These are phyloP conservation scores for Vaccinium macrocarpon DNA, from an alignment of 148 eudicot species.

Conservation along the genomic window DNA sequence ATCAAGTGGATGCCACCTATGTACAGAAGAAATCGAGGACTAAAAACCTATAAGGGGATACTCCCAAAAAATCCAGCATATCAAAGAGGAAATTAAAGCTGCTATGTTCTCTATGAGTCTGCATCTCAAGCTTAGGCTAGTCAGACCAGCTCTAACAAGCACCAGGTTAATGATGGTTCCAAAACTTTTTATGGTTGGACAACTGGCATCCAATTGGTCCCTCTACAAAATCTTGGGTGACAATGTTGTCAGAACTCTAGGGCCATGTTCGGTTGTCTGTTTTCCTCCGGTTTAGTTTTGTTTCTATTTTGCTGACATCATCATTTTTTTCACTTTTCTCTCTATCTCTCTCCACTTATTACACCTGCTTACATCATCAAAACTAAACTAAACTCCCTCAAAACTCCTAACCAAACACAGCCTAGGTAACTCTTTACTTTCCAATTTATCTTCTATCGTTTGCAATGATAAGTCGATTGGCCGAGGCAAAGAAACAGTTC, in stretches of 20 bases:
- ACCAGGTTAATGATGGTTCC: background rate
- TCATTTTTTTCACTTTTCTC: too few relatives aligned
- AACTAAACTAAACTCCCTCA: too few relatives aligned
- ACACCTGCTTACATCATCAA: too few relatives aligned
- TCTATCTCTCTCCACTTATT: too few relatives aligned
- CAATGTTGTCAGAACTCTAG: background rate
- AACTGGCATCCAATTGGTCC: background rate
- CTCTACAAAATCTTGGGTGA: background rate
- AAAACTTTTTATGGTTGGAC: background rate
- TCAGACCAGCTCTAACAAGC: background rate
- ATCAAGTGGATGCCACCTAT: too few relatives aligned
- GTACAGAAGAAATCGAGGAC: too few relatives aligned
- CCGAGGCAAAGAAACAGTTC: background rate
- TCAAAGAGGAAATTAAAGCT: background rate
- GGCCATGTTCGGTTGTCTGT: too few relatives aligned
- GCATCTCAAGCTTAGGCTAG: background rate
- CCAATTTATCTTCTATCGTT: background rate
- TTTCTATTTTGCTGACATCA: too few relatives aligned
- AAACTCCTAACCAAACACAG: too few relatives aligned
- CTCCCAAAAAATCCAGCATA: too few relatives aligned
- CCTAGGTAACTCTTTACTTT: background rate
- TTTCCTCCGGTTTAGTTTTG: too few relatives aligned
- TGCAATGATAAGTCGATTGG: background rate
- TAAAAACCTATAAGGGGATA: too few relatives aligned
- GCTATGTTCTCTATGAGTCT: background rate